phyloP scores from a whole-genome alignment of 352 stramenopile species.

The Phytopythium chamaehyphon region DNA sequence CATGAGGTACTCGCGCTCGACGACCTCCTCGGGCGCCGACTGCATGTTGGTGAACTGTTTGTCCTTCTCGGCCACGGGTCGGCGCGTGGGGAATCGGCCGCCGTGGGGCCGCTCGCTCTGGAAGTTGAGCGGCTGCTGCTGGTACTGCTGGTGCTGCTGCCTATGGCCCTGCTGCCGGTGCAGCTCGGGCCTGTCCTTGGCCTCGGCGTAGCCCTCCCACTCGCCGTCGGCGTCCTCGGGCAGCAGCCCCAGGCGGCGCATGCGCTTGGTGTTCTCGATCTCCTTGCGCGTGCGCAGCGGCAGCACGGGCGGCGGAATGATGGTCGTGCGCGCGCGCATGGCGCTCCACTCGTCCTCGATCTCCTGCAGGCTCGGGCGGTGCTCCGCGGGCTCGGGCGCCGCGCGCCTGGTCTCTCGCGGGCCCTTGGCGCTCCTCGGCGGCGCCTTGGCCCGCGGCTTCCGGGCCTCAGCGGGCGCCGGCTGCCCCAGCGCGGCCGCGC shows the following conservation, averaged over 20 bases:
- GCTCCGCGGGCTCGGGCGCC: not conserved
- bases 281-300: conserved; percentile 32
- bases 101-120: conserved; percentile 13
- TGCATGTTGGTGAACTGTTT: conserved; percentile 75
- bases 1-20: conserved; percentile 69
- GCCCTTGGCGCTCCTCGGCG: not conserved
- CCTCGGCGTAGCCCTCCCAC: conserved; percentile 8
- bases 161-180: not conserved
- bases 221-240: conserved; percentile 39
- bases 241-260: conserved; percentile 50
- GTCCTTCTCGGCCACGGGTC: conserved; percentile 38
- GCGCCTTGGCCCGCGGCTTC: conserved; percentile 11
- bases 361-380: conserved; percentile 19
- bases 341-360: conserved; percentile 42
- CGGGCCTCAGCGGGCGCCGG: conserved; percentile 8
- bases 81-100: conserved; percentile 20
- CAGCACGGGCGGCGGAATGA: conserved; percentile 32
- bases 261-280: conserved; percentile 59
- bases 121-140: conserved; percentile 17
- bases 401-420: conserved; percentile 1
- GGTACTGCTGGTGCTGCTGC: too few species aligned
- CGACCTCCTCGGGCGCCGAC: conserved; percentile 51
- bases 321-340: conserved; percentile 33
- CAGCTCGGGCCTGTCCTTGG: conserved; percentile 6
- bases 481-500: conserved; percentile 11